Evolutionary conservation across 495 filamentous ascomycete species (phyloP), one percentile per base, ranked within the genome.

Genomic region (Penicillium riverlandense): DNA sequence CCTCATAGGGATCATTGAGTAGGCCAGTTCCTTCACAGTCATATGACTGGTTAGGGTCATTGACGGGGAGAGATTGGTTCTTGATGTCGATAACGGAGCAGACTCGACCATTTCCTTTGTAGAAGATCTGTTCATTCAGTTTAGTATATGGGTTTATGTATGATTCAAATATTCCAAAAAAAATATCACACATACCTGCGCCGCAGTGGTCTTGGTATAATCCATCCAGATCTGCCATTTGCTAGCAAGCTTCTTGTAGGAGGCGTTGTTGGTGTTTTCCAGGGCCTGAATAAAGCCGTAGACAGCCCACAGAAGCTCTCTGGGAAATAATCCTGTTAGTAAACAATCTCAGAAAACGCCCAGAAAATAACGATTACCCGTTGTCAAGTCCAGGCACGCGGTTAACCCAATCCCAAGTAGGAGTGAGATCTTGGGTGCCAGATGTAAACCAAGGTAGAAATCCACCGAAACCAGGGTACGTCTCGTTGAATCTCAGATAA

Each of bases 211-310:
- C 39, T 60, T 61, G 29, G 58, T 62, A 42, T 64, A 66, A 27
- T 66, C 61, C 35, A 66, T 54, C 62, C 62, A 66, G n/a, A 7
- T 38, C 37, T 62, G 55, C 61, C 61, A 64, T 27, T 47, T 40
- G 11, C 45, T 49, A 7, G 53, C 62, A n/a, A 64, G 58, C 3
- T 46, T 33, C 8, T 45, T 40, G 38, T 54, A 62, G 8, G 42
- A 29, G 30, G 40, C 29, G 10, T 55, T 55, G 11, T 28, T 35
- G 7, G 53, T 57, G 15, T 38, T 53, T 31, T 54, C 49, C 11
- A 57, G 50, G 9, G 50, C 59, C 16, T 62, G 50, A 12, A 62
- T 50, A 27, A 52, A 58, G n/a, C 48, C 57, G 40, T 64, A 64
- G n/a, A 64, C 61, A 28, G 61, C 61, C 59, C 61, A 65, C 11